These are phyloP conservation scores for Galerina marginata DNA, from an alignment of 768 basidiomycete species.

Conservation along the genomic window DNA sequence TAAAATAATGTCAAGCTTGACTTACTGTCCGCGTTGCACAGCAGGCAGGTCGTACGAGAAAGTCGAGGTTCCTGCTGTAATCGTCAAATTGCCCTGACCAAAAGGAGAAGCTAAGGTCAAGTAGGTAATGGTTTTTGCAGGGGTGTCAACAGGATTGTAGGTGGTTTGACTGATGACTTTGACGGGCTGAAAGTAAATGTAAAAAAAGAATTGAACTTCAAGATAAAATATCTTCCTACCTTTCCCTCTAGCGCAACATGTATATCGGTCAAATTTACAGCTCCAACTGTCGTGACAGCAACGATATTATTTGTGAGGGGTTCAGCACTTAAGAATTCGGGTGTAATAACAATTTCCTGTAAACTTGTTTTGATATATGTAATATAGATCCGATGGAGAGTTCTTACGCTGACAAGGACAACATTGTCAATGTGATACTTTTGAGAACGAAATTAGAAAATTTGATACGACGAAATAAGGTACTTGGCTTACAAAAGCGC, in stretches of 20 bases:
- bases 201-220: neutral
- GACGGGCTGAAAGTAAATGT: constrained; percentile 29
- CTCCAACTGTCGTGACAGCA: constrained; percentile 54
- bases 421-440: constrained; percentile 59
- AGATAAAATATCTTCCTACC: constrained; percentile 27
- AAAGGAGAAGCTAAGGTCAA: constrained; percentile 46
- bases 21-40: constrained; percentile 46
- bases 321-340: constrained; percentile 57
- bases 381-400: neutral
- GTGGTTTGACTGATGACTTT: constrained; percentile 40
- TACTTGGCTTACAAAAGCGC: constrained; percentile 41
- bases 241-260: constrained; percentile 43
- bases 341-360: constrained; percentile 48
- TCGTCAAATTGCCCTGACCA: constrained; percentile 44
- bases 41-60: constrained; percentile 51
- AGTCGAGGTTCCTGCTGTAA: constrained; percentile 44
- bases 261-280: constrained; percentile 46
- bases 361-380: neutral
- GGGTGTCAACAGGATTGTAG: constrained; percentile 51
- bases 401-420: constrained; percentile 44
- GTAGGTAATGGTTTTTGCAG: constrained; percentile 54
- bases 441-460: neutral
- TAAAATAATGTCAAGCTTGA: neutral
- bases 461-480: neutral
- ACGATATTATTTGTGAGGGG: constrained; percentile 52